Base-by-base conservation (phyloP, 139 green algal genomes). In the Yamagishiella unicocca region DNA sequence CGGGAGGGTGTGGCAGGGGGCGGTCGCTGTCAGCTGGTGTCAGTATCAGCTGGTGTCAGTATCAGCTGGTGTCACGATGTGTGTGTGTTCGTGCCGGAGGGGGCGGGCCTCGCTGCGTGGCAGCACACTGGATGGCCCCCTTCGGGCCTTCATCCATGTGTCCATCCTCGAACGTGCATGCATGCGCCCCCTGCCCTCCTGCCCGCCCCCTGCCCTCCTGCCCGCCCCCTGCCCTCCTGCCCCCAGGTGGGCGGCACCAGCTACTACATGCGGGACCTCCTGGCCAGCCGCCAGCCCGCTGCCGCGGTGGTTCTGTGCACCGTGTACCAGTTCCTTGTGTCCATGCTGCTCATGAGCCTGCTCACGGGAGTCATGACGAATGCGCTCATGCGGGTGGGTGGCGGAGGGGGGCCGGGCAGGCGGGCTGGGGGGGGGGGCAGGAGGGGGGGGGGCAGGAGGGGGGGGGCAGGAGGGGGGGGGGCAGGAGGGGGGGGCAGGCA, bases 301-400 rank as follows among this genome's bases (percentile, higher is more conserved):
- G 46, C 83, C 17, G 80, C 50, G 12, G 38, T 87, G 2, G 21
- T 40, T 1, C 68, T 90, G 35, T 64, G 82, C 29, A 75, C 62
- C 31, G 46, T 77, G 24, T 80, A 64, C 50, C 45, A 90, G 42
- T 90, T 92, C 37, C 33, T 68, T 27, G 78, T 77, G 88, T 71
- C 58, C 54, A 89, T 90, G 80, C 43, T 89, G 27, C 62, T 90
- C 35, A 89, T 80, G 71, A 82, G 55, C 25, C 72, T 89, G 61
- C 73, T 90, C 2, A 72, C 85, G 8, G 50, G 68, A 0, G 42
- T 90, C 35, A 85, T 90, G 81, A 85, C 81, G 17, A 84, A 84
- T 75, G 72, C 87, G 12, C 87, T 90, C 25, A 58, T 83, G 45
- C 46, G 58, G 79, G 87, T 78, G 46, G 37, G 67, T n/a, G n/a